phyloP scores from a whole-genome alignment of 2,329 filamentous ascomycete species.

The Fusarium sp. region DNA sequence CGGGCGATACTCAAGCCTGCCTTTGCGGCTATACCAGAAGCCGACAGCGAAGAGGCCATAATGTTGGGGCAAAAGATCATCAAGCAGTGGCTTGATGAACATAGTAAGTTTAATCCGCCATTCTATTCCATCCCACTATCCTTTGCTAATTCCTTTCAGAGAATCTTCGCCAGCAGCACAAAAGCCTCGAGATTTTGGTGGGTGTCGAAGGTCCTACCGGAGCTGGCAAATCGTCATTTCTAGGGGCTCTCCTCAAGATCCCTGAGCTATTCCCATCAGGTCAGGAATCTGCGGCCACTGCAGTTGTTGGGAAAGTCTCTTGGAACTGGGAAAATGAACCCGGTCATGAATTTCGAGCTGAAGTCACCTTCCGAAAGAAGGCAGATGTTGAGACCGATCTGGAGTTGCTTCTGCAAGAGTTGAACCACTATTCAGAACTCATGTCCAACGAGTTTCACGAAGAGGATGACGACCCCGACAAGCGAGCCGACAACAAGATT shows the following conservation, averaged over 20 bases:
- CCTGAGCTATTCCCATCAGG: constrained; percentile 47
- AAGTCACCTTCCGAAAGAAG: constrained; percentile 37
- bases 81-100: constrained; percentile 2
- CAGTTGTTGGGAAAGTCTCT: constrained; percentile 40
- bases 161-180: background rate
- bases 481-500: background rate
- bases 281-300: constrained; percentile 47
- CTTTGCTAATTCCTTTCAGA: no score
- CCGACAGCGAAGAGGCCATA: background rate
- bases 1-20: background rate
- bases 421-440: constrained; percentile 6
- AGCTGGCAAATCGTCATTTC: constrained; percentile 29
- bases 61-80: constrained; percentile 12
- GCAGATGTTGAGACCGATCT: constrained; percentile 31
- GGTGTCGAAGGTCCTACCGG: constrained; percentile 34
- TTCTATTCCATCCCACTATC: no score
- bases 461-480: constrained; percentile 24
- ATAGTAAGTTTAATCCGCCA: no score
- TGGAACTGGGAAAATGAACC: constrained; percentile 43
- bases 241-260: constrained; percentile 1
- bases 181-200: background rate
- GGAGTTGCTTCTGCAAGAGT: constrained; percentile 26
- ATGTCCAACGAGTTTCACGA: background rate
- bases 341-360: constrained; percentile 32
- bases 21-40: background rate